phyloP scores from a whole-genome alignment of 805 yeast species.

The Candida qinlingensis region DNA sequence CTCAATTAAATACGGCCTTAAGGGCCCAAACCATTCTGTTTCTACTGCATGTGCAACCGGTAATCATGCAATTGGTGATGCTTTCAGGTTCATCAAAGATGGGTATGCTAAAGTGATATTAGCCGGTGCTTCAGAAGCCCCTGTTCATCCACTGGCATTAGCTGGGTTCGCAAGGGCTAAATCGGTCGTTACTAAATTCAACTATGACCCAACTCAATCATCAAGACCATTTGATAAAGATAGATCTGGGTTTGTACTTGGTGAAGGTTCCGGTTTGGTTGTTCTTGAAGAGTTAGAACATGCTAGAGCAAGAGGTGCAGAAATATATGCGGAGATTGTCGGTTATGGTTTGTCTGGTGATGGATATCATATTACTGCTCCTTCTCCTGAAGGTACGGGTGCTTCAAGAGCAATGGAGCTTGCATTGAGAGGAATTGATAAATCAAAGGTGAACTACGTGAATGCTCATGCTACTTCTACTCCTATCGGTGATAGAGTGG shows the following conservation, averaged over 20 bases:
- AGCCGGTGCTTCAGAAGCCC: constrained; percentile 92
- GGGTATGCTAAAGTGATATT: constrained; percentile 84
- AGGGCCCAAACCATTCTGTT: constrained; percentile 84
- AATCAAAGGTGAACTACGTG: constrained; percentile 59
- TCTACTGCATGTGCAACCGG: constrained; percentile 99
- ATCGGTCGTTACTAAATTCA: constrained; percentile 61
- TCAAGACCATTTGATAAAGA: constrained; percentile 82
- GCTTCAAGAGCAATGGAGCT: constrained; percentile 77
- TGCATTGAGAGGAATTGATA: constrained; percentile 51
- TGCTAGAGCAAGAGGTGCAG: constrained; percentile 59
- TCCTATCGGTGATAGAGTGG: constrained; percentile 82
- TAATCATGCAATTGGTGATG: constrained; percentile 89
- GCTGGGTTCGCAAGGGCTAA: constrained; percentile 91
- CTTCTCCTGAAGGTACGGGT: constrained; percentile 76
- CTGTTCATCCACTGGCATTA: constrained; percentile 78
- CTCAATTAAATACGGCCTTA: constrained; percentile 67
- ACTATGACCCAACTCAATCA: constrained; percentile 57
- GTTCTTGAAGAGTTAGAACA: constrained; percentile 73
- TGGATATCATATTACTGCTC: constrained; percentile 91
- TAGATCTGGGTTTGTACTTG: constrained; percentile 83
- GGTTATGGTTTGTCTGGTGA: constrained; percentile 95
- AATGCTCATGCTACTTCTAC: constrained; percentile 99
- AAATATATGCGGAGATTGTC: constrained; percentile 70
- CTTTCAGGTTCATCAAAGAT: constrained; percentile 68
- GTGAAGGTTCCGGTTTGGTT: constrained; percentile 88